Conservation (phyloP, 2,329 filamentous ascomycete species). For the Pseudovirgaria hyperparasitica region DNA sequence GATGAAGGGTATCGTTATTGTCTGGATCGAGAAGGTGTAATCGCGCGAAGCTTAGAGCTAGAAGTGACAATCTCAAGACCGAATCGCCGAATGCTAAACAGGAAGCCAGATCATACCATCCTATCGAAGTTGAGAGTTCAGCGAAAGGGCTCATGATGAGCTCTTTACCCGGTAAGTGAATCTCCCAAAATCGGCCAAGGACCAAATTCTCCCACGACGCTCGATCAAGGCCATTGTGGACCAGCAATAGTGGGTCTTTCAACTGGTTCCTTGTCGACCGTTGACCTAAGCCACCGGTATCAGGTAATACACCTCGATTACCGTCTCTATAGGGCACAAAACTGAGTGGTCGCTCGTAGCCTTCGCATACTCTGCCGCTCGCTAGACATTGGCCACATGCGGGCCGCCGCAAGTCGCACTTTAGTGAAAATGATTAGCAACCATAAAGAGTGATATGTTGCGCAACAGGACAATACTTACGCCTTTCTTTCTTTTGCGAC, state of each 20-base stretch:
- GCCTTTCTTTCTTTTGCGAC: slow-evolving; percentile 39
- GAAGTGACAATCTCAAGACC: slow-evolving; percentile 12
- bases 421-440: neutral
- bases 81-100: too few species aligned
- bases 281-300: neutral
- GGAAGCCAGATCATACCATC: too few species aligned
- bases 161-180: slow-evolving; percentile 1
- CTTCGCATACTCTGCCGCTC: slow-evolving; percentile 45
- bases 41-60: slow-evolving; percentile 15
- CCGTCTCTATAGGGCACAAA: slow-evolving; percentile 35
- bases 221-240: slow-evolving; percentile 2
- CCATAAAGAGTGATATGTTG: too few species aligned
- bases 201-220: slow-evolving; percentile 2
- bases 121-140: slow-evolving; percentile 1
- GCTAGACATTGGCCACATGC: slow-evolving; percentile 48
- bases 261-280: neutral
- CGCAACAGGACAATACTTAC: slow-evolving; percentile 29
- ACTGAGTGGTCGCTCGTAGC: slow-evolving; percentile 49
- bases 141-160: neutral
- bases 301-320: slow-evolving; percentile 1
- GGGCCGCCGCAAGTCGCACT: slow-evolving; percentile 52
- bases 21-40: too few species aligned
- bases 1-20: slow-evolving; percentile 8
- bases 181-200: slow-evolving; percentile 3
- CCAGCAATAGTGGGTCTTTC: too few species aligned